Evolutionary conservation across 2,329 filamentous ascomycete genomes (phyloP).

Genomic region (Rhexocercosporidium sp.): DNA sequence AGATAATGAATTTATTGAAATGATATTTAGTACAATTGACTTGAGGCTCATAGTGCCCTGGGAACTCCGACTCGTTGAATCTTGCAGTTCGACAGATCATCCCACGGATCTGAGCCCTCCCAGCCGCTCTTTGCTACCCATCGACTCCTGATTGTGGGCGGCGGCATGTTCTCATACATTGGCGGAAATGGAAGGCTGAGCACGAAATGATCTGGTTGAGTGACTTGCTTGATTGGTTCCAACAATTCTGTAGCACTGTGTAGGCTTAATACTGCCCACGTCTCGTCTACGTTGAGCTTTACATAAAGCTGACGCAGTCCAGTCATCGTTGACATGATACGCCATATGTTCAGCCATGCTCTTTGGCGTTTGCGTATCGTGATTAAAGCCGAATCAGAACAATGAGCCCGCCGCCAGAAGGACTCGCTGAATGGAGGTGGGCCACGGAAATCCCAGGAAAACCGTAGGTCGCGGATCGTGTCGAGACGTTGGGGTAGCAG

Average conservation of each 20-base stretch:
- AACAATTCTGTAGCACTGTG: conserved; percentile 13
- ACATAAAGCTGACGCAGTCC: background rate
- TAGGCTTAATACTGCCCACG: conserved; percentile 1
- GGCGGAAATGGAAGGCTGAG: conserved; percentile 16
- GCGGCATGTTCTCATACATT: conserved; percentile 15
- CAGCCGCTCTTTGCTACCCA: conserved; percentile 13
- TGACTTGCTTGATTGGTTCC: conserved; percentile 18
- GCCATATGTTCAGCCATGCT: conserved; percentile 2
- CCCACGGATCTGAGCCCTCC: conserved; percentile 18
- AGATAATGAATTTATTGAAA: conserved; percentile 1
- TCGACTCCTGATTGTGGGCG: background rate
- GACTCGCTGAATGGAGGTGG: background rate
- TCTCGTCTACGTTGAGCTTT: background rate
- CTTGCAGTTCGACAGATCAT: conserved; percentile 17
- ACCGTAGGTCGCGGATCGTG: conserved; percentile 4
- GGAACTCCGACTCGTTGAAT: conserved; percentile 11
- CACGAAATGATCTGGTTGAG: conserved; percentile 10
- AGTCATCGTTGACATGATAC: background rate
- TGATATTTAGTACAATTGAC: conserved; percentile 1
- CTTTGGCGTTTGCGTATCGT: background rate
- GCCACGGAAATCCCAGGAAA: conserved; percentile 4
- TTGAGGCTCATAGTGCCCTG: background rate
- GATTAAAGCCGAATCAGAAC: background rate
- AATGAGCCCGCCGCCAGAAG: background rate
- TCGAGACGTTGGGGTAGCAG: conserved; percentile 4